Percentiles rank a stretch among this genome's conserved stretches.
phyloP scores from a whole-genome alignment of 2,329 filamentous ascomycete species.

The Rutstroemia sp. region DNA sequence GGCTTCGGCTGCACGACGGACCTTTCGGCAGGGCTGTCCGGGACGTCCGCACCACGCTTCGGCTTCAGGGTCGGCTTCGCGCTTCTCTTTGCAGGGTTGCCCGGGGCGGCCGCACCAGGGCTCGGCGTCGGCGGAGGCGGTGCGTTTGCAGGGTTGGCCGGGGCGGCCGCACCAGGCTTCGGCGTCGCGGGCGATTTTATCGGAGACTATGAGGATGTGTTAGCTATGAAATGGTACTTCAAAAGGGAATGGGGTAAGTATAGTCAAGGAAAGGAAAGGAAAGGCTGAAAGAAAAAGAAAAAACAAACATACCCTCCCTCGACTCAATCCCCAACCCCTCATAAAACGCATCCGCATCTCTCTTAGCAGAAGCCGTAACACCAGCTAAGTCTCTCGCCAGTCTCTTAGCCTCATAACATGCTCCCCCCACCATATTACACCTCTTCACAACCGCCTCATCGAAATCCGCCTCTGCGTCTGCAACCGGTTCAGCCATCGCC shows the following conservation, averaged over 20 bases:
- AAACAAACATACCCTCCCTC: conserved; percentile 2
- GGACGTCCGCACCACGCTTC: conserved; percentile 8
- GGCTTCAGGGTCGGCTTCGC: conserved; percentile 9
- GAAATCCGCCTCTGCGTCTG: neutral
- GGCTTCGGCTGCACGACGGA: conserved; percentile 8
- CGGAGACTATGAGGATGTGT: conserved; percentile 1
- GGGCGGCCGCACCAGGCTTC: conserved; percentile 19
- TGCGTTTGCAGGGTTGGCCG: conserved; percentile 16
- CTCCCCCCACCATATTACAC: conserved; percentile 11
- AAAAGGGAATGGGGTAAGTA: neutral
- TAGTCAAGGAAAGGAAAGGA: neutral
- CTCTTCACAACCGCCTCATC: conserved; percentile 5
- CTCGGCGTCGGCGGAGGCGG: conserved; percentile 10
- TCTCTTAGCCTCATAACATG: conserved; percentile 12
- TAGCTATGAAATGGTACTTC: neutral
- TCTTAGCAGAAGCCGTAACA: neutral
- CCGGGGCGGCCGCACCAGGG: conserved; percentile 14
- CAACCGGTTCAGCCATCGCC: conserved; percentile 1
- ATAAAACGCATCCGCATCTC: neutral
- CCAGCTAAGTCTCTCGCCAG: conserved; percentile 8
- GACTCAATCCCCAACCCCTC: conserved; percentile 3
- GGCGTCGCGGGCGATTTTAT: conserved; percentile 7
- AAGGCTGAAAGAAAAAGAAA: neutral
- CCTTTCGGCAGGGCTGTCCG: conserved; percentile 7
- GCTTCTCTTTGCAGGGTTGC: conserved; percentile 16